Percentiles rank a stretch among this genome's conserved stretches.
Conservation (phyloP, 495 filamentous ascomycete genomes). For the Podospora bellae-mahoneyi region DNA sequence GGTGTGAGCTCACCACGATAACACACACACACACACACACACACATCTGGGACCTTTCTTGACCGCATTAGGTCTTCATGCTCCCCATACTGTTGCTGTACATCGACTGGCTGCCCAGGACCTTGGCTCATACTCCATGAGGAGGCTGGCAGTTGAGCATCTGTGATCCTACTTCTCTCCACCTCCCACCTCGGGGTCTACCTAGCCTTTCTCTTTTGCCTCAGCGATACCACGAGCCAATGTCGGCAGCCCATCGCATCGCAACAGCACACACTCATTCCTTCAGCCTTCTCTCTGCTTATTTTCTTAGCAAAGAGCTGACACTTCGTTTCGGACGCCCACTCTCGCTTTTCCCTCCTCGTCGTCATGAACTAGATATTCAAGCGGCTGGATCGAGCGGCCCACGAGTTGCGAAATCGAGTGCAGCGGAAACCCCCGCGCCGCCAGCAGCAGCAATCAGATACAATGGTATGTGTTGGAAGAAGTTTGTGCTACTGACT, state of each 20-base stretch:
- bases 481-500: neutral
- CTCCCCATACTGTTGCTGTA: neutral
- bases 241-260: neutral
- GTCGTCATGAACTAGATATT: conserved; percentile 36
- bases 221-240: conserved; percentile 4
- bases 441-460: neutral
- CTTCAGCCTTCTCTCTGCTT: neutral
- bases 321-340: neutral
- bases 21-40: neutral
- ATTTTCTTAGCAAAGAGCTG: neutral
- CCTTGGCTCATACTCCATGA: neutral
- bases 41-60: neutral
- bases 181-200: neutral
- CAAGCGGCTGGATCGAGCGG: conserved; percentile 29
- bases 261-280: neutral
- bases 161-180: neutral
- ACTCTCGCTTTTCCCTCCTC: neutral
- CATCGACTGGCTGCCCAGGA: neutral
- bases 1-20: neutral
- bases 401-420: conserved; percentile 23
- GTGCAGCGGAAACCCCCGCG: neutral
- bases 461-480: neutral
- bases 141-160: neutral
- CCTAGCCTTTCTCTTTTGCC: neutral
- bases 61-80: neutral